Base-by-base conservation (phyloP, 306 rosid genomes). In the Quercus cerris region DNA sequence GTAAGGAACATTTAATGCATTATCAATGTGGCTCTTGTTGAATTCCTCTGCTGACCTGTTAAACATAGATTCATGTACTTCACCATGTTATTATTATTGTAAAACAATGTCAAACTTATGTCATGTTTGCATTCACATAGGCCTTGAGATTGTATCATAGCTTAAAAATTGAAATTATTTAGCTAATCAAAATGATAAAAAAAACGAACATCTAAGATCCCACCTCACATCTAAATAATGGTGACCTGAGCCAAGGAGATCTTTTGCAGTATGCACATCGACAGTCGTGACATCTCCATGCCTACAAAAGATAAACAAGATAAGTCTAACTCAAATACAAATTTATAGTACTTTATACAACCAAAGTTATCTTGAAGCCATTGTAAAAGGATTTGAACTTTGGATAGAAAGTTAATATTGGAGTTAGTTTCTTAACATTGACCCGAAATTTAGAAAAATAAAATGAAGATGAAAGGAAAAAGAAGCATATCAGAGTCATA, bases 221-320 rank as follows among this genome's bases (percentile, higher is more conserved):
- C 3, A 84, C 91, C 88, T 85, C 68, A 85, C 88, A 74, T 87
- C 91, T 38, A 87, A 59, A 78, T 85, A 87, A 30, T 61, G 75
- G 52, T 82, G 76, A 20, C 82, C 82, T 19, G 44, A 38, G 19
- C 70, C 64, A 30, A 87, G 74, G 33, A 87, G 83, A 77, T 83
- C 88, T 59, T 82, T 85, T 23, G 87, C 80, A 22, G 84, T 76
- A 35, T 64, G 69, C 22, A 87, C 91, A 11, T 87, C 91, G 4
- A 87, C 78, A 0, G 56, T 85, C 12, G 2, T 73, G 35, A 87
- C 88, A 51, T 87, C 88, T 71, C 74, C 85, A 33, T 71, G 62
- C 79, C 91, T 87, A 14, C 73, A 73, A 74, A 74, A 17, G 28
- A 57, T 17, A 17, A 30, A 46, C 31, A 71, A 59, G 25, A 57